These are phyloP conservation scores for Cadophora malorum DNA, from an alignment of 2,329 filamentous ascomycete species.

Conservation along the genomic window DNA sequence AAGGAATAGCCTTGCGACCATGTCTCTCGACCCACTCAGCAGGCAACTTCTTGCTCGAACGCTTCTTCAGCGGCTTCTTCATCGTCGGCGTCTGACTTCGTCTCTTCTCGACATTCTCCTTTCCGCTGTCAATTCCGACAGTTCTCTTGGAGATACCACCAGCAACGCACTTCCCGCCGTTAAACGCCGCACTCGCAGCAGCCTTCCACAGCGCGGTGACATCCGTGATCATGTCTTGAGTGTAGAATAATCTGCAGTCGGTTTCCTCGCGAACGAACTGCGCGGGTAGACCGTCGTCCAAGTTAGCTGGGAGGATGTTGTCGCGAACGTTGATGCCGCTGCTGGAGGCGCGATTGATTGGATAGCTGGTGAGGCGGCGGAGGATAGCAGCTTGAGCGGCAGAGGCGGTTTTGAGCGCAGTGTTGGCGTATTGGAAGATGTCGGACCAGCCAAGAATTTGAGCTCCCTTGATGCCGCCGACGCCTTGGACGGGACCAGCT, in stretches of 20 bases:
- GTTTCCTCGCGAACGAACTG: slow-evolving; percentile 68
- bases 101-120: slow-evolving; percentile 8
- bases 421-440: slow-evolving; percentile 28
- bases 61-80: slow-evolving; percentile 8
- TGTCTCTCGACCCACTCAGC: slow-evolving; percentile 28
- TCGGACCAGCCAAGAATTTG: slow-evolving; percentile 42
- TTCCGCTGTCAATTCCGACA: background rate
- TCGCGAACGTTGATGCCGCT: slow-evolving; percentile 52
- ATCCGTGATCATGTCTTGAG: slow-evolving; percentile 57
- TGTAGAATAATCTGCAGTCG: slow-evolving; percentile 67
- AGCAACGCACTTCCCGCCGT: slow-evolving; percentile 47
- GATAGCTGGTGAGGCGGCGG: slow-evolving; percentile 30
- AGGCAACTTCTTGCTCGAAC: slow-evolving; percentile 10
- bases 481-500: slow-evolving; percentile 61
- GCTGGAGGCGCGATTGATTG: slow-evolving; percentile 40
- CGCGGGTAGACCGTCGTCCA: slow-evolving; percentile 51
- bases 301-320: slow-evolving; percentile 42
- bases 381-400: slow-evolving; percentile 34
- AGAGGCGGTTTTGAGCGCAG: slow-evolving; percentile 1
- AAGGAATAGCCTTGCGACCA: slow-evolving; percentile 28
- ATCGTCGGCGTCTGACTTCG: background rate
- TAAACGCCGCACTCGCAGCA: slow-evolving; percentile 50
- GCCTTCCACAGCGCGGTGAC: slow-evolving; percentile 59
- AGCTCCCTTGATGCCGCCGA: slow-evolving; percentile 70
- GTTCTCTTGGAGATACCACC: slow-evolving; percentile 37